Conservation (phyloP, 176 grass and related monocot species). For the Canna indica region DNA sequence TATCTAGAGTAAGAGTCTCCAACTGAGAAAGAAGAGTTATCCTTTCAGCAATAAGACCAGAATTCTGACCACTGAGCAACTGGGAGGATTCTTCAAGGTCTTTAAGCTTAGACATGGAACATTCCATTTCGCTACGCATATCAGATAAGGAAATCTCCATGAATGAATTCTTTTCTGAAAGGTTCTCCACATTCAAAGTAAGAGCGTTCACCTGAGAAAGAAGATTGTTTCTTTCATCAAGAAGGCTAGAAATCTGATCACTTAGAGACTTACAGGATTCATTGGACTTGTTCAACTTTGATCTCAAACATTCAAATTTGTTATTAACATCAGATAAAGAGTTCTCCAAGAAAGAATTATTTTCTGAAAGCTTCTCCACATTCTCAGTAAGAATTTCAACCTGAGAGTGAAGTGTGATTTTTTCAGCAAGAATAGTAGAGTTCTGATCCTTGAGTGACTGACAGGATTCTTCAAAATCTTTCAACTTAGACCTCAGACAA, state of each 20-base stretch:
- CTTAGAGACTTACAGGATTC: slow-evolving; percentile 1
- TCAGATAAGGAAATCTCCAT: slow-evolving; percentile 41
- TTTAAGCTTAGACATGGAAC: slow-evolving; percentile 25
- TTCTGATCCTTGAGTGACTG: slow-evolving; percentile 37
- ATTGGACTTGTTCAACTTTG: slow-evolving; percentile 16
- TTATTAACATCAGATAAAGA: slow-evolving; percentile 30
- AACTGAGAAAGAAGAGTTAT: slow-evolving; percentile 48
- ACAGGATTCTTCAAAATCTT: slow-evolving; percentile 15
- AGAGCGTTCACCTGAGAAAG: slow-evolving; percentile 45
- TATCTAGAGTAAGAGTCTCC: slow-evolving; percentile 35
- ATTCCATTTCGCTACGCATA: slow-evolving; percentile 37
- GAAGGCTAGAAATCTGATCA: neutral
- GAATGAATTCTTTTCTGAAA: slow-evolving; percentile 51
- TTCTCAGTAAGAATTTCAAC: slow-evolving; percentile 40
- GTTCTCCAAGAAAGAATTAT: slow-evolving; percentile 41
- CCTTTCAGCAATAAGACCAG: slow-evolving; percentile 55
- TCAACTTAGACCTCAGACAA: slow-evolving; percentile 26
- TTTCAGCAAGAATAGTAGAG: slow-evolving; percentile 58
- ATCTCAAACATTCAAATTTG: slow-evolving; percentile 20
- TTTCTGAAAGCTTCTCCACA: slow-evolving; percentile 39
- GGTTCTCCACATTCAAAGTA: slow-evolving; percentile 28
- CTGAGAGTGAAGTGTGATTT: slow-evolving; percentile 44
- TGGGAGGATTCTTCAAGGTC: slow-evolving; percentile 11
- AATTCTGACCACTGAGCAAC: slow-evolving; percentile 43
- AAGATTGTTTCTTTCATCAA: slow-evolving; percentile 19